Conservation (phyloP, 2,329 filamentous ascomycete species). For the Camillea tinctor region DNA sequence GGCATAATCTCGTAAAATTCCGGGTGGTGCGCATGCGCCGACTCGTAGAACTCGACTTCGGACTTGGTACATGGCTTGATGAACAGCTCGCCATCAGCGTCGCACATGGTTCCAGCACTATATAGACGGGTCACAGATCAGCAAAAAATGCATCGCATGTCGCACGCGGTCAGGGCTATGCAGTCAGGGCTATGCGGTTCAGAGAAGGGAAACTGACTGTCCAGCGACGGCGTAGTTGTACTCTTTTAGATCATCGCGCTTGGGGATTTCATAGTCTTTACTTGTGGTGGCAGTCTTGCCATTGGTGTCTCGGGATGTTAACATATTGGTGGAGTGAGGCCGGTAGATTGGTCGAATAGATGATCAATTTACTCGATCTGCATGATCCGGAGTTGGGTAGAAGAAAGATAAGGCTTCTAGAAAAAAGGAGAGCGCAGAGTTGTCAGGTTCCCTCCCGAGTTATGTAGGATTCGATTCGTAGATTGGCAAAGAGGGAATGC, state of each 20-base stretch:
- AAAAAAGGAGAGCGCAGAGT: not conserved
- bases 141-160: slow-evolving; percentile 4
- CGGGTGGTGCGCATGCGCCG: slow-evolving; percentile 61
- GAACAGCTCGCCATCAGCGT: slow-evolving; percentile 78
- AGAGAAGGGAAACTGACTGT: slow-evolving; percentile 61
- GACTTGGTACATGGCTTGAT: slow-evolving; percentile 88
- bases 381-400: not conserved
- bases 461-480: not conserved
- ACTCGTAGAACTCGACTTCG: slow-evolving; percentile 90
- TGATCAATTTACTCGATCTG: not conserved
- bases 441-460: not conserved
- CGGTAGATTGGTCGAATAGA: slow-evolving; percentile 1
- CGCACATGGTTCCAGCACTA: slow-evolving; percentile 88
- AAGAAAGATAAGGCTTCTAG: not conserved
- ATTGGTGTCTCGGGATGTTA: slow-evolving; percentile 18
- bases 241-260: slow-evolving; percentile 60
- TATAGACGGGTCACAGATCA: slow-evolving; percentile 17
- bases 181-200: not conserved
- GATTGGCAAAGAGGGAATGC: slow-evolving; percentile 5
- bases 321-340: slow-evolving; percentile 17
- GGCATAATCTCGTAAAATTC: slow-evolving; percentile 82
- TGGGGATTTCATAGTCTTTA: slow-evolving; percentile 45
- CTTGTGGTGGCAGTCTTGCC: slow-evolving; percentile 22
- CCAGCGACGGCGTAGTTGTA: slow-evolving; percentile 79
- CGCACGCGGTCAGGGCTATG: too few species aligned